These are phyloP conservation scores for Mycena indigotica DNA, from an alignment of 768 basidiomycete genomes.

Conservation along the genomic window DNA sequence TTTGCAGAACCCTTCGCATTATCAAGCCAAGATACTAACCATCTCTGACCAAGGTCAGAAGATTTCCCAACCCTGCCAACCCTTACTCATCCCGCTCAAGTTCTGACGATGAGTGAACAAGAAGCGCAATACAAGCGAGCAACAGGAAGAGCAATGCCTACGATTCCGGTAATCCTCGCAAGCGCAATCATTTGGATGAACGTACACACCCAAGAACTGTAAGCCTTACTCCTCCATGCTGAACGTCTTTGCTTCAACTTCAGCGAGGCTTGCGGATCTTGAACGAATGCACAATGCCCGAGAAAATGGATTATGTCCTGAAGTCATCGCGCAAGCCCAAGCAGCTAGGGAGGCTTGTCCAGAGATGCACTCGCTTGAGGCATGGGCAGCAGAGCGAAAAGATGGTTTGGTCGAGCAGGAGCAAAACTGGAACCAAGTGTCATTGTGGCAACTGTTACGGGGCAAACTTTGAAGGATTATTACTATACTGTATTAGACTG, in stretches of 20 bases:
- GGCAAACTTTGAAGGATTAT: no score
- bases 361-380: constrained; percentile 30
- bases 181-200: constrained; percentile 31
- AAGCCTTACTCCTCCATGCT: constrained; percentile 17
- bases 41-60: constrained; percentile 30
- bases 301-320: constrained; percentile 21
- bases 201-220: constrained; percentile 33
- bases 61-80: no score
- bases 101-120: constrained; percentile 29
- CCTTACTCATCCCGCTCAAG: constrained; percentile 5
- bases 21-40: constrained; percentile 26
- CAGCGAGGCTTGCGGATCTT: constrained; percentile 29
- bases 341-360: constrained; percentile 28
- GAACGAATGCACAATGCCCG: constrained; percentile 29
- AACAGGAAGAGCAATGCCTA: constrained; percentile 29
- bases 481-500: no score
- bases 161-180: constrained; percentile 32
- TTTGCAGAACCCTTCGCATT: constrained; percentile 33
- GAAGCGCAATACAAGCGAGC: constrained; percentile 25
- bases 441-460: not conserved
- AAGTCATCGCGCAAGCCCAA: constrained; percentile 26
- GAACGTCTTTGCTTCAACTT: not conserved
- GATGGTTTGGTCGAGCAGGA: not conserved
- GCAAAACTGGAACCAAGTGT: not conserved
- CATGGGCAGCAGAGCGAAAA: constrained; percentile 28